Evolutionary conservation across 139 green algal species (phyloP), one percentile per base, ranked within the genome.

Genomic region (Microglena sp.): DNA sequence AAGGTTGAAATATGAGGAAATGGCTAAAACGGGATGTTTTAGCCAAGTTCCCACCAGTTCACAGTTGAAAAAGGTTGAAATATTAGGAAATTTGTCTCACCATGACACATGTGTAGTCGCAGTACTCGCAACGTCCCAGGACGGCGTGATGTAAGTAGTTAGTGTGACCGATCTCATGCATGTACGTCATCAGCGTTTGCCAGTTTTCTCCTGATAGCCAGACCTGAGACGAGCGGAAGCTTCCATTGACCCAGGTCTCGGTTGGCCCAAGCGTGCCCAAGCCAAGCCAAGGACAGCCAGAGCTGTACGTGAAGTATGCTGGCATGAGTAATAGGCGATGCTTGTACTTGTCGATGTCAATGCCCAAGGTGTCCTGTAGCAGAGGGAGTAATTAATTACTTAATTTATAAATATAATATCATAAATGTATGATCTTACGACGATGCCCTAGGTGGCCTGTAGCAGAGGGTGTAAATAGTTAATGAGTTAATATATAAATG

Each of bases 121-220:
- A 74, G 63, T 79, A 79, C 40, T 62, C 64, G 46, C 67, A 57
- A 32, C 61, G 40, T 15, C 28, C 61, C 40, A 32, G 40, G 8
- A 58, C 8, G 4, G 72, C 55, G 57, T 79, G 72, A 50, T 79
- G 72, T 32, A 79, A 28, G 72, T 72, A 79, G 29, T 62, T 66
- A 28, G 67, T 79, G 67, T 79, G 72, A 1, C 67, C 72, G 1
- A 79, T n/a, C 67, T 78, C 72, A 31, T 78, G 72, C 66, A 74
- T 70, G 29, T 60, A 69, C 2, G 72, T 55, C 66, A 69, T 71
- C 22, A 66, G 11, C 32, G 59, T 8, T 4, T n/a, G 18, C 34
- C 45, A 53, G 55, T 43, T 59, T 33, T 68, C 59, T 33, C 40
- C 58, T 0, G 40, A 55, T 5, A 67, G 53, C 64, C 64, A 70